Conservation (phyloP, 805 yeast genomes). For the Cyberlindnera meyerae region DNA sequence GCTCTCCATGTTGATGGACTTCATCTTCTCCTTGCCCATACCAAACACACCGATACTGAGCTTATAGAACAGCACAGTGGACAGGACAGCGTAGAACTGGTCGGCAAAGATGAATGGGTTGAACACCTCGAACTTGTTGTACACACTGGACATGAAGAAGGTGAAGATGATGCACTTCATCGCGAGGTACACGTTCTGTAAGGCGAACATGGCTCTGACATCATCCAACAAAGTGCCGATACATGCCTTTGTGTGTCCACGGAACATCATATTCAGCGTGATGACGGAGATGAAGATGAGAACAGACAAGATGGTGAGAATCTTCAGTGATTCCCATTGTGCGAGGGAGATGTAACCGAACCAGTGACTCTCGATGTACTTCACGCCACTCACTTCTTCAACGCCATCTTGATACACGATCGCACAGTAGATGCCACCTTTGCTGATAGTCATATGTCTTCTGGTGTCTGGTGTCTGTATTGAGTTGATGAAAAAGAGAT, state of each 20-base stretch:
- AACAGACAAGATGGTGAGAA: neutral
- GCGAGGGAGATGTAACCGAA: conserved; percentile 9
- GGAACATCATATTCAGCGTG: conserved; percentile 4
- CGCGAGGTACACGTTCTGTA: neutral
- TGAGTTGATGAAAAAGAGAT: conserved; percentile 2
- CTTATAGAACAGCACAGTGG: conserved; percentile 9
- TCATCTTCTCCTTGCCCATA: conserved; percentile 5
- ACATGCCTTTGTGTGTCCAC: conserved; percentile 2
- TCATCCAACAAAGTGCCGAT: conserved; percentile 14
- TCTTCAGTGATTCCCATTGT: conserved; percentile 5
- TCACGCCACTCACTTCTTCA: conserved; percentile 4
- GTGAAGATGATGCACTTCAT: neutral
- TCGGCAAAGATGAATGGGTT: conserved; percentile 1
- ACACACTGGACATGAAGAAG: neutral
- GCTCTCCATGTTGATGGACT: conserved; percentile 2
- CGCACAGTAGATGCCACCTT: conserved; percentile 10
- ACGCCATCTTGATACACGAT: conserved; percentile 14
- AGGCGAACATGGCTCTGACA: conserved; percentile 2
- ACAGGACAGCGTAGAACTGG: conserved; percentile 1
- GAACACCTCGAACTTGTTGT: neutral
- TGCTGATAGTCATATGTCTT: neutral
- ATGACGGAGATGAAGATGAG: conserved; percentile 1
- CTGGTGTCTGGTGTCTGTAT: neutral
- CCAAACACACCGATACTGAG: conserved; percentile 15
- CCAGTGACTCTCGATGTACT: conserved; percentile 5